Evolutionary conservation across 164 flowering plant genomes (phyloP).

Genomic region (Macadamia integrifolia): DNA sequence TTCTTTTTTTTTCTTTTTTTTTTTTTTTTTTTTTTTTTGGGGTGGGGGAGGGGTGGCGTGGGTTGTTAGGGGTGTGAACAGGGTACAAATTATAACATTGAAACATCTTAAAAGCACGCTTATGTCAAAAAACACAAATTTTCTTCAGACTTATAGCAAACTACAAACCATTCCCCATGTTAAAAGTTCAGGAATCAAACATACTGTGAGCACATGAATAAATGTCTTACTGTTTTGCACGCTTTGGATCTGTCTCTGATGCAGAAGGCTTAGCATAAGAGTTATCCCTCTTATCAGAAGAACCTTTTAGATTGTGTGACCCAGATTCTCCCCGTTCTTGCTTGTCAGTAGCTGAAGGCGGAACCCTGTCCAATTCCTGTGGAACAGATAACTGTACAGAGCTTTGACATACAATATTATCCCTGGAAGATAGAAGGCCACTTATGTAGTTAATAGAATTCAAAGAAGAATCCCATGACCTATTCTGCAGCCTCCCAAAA

Average conservation of each 20-base stretch:
- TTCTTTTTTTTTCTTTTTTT: too few relatives aligned
- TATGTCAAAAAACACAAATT: too few relatives aligned
- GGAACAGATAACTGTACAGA: conserved; percentile 28
- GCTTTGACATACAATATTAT: conserved; percentile 25
- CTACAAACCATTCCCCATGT: too few relatives aligned
- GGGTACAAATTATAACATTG: too few relatives aligned
- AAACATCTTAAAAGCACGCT: too few relatives aligned
- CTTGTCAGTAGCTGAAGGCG: conserved; percentile 37
- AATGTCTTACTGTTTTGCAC: conserved; percentile 72
- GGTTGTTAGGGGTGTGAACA: too few relatives aligned
- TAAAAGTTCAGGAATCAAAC: too few relatives aligned
- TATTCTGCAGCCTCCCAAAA: conserved; percentile 33
- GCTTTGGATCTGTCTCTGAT: conserved; percentile 72
- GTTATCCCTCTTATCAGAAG: conserved; percentile 52
- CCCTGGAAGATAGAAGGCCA: conserved; percentile 33
- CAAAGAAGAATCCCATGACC: conserved; percentile 42
- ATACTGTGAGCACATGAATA: background rate
- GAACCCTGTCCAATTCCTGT: conserved; percentile 31
- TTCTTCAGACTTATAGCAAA: too few relatives aligned
- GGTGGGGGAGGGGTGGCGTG: too few relatives aligned
- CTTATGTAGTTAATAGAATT: conserved; percentile 28
- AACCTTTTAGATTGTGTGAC: conserved; percentile 32
- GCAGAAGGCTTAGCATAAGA: conserved; percentile 41
- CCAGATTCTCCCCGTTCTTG: conserved; percentile 30
- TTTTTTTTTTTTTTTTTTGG: too few relatives aligned